Conservation (phyloP, 495 filamentous ascomycete species). For the Bombardia bombarda region DNA sequence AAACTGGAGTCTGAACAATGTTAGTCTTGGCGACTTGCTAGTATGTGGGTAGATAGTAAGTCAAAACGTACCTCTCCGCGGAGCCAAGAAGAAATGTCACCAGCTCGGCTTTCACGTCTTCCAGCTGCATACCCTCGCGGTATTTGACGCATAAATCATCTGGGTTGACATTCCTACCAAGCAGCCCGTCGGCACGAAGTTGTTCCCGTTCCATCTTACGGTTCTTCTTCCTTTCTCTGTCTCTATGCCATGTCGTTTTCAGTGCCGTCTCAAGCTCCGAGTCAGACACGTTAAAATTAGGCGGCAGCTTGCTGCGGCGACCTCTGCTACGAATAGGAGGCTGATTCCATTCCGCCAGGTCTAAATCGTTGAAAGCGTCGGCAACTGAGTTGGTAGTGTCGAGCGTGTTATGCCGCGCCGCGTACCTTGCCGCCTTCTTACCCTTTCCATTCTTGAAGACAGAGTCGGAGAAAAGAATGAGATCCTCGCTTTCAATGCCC, state of each 20-base stretch:
- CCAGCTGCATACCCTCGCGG: slow-evolving; percentile 56
- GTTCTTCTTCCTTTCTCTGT: slow-evolving; percentile 71
- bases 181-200: slow-evolving; percentile 66
- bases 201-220: slow-evolving; percentile 74
- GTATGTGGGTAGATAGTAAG: not conserved
- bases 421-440: not conserved
- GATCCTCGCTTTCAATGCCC: slow-evolving; percentile 49
- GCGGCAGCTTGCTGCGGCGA: slow-evolving; percentile 41
- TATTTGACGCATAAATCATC: slow-evolving; percentile 67
- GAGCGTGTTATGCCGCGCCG: slow-evolving; percentile 39
- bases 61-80: slow-evolving; percentile 49
- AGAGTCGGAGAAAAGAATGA: slow-evolving; percentile 45
- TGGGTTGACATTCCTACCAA: slow-evolving; percentile 58
- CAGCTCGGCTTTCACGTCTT: slow-evolving; percentile 67
- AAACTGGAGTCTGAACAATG: slow-evolving; percentile 52
- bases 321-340: slow-evolving; percentile 50
- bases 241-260: slow-evolving; percentile 58
- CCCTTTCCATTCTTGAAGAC: not conserved
- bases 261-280: slow-evolving; percentile 62
- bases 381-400: slow-evolving; percentile 58
- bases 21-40: slow-evolving; percentile 7
- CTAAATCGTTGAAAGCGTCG: slow-evolving; percentile 69
- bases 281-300: slow-evolving; percentile 57
- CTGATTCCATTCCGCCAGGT: slow-evolving; percentile 76
- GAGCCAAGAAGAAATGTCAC: slow-evolving; percentile 58